Conservation (phyloP, 768 basidiomycete species). For the Trametes sanguinea region DNA sequence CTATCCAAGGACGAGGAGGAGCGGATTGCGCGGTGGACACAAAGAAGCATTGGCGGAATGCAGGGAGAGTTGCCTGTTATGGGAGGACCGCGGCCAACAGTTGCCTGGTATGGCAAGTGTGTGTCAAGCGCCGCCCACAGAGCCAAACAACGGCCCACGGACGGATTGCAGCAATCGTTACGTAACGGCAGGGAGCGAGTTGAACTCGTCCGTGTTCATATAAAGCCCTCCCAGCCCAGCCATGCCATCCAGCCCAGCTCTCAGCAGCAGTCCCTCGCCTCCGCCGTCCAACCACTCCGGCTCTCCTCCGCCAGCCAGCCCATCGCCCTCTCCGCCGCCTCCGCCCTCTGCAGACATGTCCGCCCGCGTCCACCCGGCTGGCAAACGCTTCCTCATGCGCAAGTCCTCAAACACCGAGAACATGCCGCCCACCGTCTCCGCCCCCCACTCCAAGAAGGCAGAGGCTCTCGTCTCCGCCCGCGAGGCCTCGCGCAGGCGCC, state of each 20-base stretch:
- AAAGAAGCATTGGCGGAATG: slow-evolving; percentile 12
- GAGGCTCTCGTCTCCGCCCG: slow-evolving; percentile 20
- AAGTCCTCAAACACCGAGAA: slow-evolving; percentile 33
- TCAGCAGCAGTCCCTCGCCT: neutral
- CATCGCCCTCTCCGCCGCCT: neutral
- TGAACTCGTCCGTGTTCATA: slow-evolving; percentile 7
- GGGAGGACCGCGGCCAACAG: slow-evolving; percentile 1
- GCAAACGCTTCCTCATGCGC: slow-evolving; percentile 23
- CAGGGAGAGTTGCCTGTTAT: neutral
- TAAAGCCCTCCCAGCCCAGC: slow-evolving; percentile 10
- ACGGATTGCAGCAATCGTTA: slow-evolving; percentile 19
- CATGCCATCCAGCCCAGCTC: neutral
- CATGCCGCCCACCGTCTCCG: slow-evolving; percentile 12
- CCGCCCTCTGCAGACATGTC: slow-evolving; percentile 7
- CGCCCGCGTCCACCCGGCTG: slow-evolving; percentile 14
- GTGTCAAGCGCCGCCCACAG: slow-evolving; percentile 10
- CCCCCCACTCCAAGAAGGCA: slow-evolving; percentile 19
- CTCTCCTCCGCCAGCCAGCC: neutral
- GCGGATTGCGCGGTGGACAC: slow-evolving; percentile 1
- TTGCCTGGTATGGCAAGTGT: slow-evolving; percentile 13
- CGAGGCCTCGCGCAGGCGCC: slow-evolving; percentile 24
- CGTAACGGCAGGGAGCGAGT: slow-evolving; percentile 14
- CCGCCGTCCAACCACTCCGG: neutral
- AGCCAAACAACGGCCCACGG: slow-evolving; percentile 14
- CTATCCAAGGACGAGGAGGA: neutral